Conservation (phyloP, 2,329 filamentous ascomycete genomes). For the Fusarium bactridioides region DNA sequence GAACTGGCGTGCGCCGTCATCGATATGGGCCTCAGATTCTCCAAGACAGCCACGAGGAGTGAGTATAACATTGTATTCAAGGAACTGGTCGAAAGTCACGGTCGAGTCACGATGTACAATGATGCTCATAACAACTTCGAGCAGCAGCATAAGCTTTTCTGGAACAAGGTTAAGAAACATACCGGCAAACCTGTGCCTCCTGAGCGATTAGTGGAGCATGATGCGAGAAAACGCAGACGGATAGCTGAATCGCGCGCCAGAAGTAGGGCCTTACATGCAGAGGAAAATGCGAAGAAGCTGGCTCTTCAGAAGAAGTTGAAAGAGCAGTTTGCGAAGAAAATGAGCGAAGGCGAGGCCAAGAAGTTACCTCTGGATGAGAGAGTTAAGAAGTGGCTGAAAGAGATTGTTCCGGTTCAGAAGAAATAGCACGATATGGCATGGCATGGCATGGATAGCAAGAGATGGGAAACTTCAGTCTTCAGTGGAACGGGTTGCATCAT, state of each 20-base stretch:
- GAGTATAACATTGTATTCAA: slow-evolving; percentile 31
- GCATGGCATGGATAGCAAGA: neutral
- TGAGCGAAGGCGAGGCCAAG: slow-evolving; percentile 34
- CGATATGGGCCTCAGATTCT: slow-evolving; percentile 30
- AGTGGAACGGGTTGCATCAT: neutral
- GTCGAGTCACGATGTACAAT: slow-evolving; percentile 10
- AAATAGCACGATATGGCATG: neutral
- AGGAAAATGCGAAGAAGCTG: slow-evolving; percentile 1
- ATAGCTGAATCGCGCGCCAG: neutral
- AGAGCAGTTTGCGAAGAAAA: slow-evolving; percentile 27
- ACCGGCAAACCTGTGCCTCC: slow-evolving; percentile 23
- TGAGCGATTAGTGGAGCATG: slow-evolving; percentile 2
- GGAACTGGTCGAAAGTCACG: neutral
- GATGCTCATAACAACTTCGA: neutral
- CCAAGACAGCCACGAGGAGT: slow-evolving; percentile 16
- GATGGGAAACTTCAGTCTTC: neutral
- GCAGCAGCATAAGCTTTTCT: slow-evolving; percentile 22
- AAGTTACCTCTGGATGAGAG: slow-evolving; percentile 34
- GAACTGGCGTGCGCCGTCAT: slow-evolving; percentile 21
- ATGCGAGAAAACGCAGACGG: neutral
- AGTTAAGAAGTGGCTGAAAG: slow-evolving; percentile 35
- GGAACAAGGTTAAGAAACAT: slow-evolving; percentile 8
- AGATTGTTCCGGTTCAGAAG: slow-evolving; percentile 17
- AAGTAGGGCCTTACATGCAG: slow-evolving; percentile 1
- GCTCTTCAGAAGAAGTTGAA: slow-evolving; percentile 18